Conservation (phyloP, 805 yeast genomes). For the Pichia sporocuriosa region DNA sequence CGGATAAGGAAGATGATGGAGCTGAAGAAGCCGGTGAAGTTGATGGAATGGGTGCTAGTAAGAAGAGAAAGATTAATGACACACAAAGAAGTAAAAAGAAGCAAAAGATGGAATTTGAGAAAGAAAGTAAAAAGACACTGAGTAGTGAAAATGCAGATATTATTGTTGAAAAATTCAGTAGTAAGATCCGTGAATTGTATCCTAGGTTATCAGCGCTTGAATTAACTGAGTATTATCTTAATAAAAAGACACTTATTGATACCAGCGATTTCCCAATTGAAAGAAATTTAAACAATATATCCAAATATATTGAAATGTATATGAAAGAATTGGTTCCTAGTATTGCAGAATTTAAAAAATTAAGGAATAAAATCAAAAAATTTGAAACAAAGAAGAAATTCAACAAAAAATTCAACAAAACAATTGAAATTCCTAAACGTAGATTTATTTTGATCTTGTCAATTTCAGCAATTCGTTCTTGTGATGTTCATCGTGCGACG, state of each 20-base stretch:
- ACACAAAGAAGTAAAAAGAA: constrained; percentile 59
- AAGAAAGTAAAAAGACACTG: constrained; percentile 47
- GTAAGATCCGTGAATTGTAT: constrained; percentile 50
- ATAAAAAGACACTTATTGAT: constrained; percentile 50
- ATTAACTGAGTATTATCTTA: constrained; percentile 53
- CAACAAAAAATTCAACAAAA: constrained; percentile 21
- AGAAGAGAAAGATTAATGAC: constrained; percentile 30
- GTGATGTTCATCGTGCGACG: constrained; percentile 70
- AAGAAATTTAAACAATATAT: constrained; percentile 50
- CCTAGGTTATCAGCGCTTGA: constrained; percentile 72
- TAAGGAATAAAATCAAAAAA: constrained; percentile 26
- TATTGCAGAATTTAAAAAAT: constrained; percentile 21
- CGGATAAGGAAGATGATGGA: constrained; percentile 11
- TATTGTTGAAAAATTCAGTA: constrained; percentile 63
- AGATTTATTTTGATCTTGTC: constrained; percentile 50
- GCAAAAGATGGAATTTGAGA: constrained; percentile 59
- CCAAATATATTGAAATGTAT: constrained; percentile 45
- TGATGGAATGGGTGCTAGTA: constrained; percentile 7
- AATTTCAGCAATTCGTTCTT: constrained; percentile 79
- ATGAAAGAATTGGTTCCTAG: constrained; percentile 41
- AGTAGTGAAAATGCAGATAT: constrained; percentile 50
- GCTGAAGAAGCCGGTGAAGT: constrained; percentile 9
- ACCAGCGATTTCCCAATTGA: constrained; percentile 50
- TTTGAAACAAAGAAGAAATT: constrained; percentile 22
- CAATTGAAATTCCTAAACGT: constrained; percentile 25